These are phyloP conservation scores for Stygiomarasmius scandens DNA, from an alignment of 1,284 basidiomycete genomes.

Conservation along the genomic window DNA sequence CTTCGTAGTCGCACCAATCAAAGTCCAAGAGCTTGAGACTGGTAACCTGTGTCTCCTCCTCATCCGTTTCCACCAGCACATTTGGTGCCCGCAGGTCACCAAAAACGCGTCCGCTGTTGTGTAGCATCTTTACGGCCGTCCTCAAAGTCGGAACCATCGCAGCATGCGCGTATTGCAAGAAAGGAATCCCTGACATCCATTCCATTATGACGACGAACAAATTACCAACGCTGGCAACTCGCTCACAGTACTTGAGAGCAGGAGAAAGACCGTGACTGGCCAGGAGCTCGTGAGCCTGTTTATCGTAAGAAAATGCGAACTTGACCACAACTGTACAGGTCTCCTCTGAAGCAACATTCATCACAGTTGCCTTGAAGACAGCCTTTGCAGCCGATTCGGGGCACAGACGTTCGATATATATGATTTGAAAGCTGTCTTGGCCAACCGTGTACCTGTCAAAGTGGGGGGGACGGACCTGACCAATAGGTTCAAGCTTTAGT, in stretches of 20 bases:
- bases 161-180: background rate
- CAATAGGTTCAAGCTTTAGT: background rate
- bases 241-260: background rate
- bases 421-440: background rate
- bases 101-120: background rate
- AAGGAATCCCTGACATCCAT: background rate
- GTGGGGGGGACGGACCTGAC: background rate
- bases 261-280: background rate
- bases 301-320: background rate
- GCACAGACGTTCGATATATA: background rate
- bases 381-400: background rate
- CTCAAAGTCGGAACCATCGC: background rate
- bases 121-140: background rate
- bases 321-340: conserved; percentile 8
- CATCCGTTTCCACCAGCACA: background rate
- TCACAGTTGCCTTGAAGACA: background rate
- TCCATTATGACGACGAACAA: conserved; percentile 1
- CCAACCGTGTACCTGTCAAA: background rate
- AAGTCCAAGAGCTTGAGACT: conserved; percentile 25
- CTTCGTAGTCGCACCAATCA: conserved; percentile 26
- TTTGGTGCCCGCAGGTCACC: conserved; percentile 7
- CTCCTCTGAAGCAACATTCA: background rate
- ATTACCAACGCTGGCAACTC: background rate
- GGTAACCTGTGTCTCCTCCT: too few species aligned
- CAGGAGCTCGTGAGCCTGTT: conserved; percentile 1